These are phyloP conservation scores for Geotrichum bryndzae DNA, from an alignment of 1,139 yeast species.

Conservation along the genomic window DNA sequence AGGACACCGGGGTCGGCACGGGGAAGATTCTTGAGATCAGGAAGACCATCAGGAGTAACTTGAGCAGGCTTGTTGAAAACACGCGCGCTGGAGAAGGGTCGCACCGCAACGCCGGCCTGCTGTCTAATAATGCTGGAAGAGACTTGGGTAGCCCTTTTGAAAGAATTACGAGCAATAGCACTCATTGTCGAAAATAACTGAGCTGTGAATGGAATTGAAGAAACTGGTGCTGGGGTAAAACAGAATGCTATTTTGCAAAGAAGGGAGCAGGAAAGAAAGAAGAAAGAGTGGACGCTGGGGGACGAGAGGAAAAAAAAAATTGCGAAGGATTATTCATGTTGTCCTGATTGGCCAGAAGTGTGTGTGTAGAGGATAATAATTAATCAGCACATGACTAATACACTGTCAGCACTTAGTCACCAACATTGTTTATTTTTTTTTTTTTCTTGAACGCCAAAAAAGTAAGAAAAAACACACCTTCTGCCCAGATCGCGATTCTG, in stretches of 20 bases:
- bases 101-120: neutral
- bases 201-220: neutral
- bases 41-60: conserved; percentile 33
- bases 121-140: conserved; percentile 2
- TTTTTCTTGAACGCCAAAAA: conserved; percentile 1
- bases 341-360: conserved; percentile 10
- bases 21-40: conserved; percentile 31
- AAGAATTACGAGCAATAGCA: conserved; percentile 10
- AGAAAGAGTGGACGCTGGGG: neutral
- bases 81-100: conserved; percentile 11
- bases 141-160: conserved; percentile 6
- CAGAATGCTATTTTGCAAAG: neutral
- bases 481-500: neutral
- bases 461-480: neutral
- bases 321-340: conserved; percentile 10
- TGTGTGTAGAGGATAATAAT: neutral
- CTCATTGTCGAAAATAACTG: conserved; percentile 4
- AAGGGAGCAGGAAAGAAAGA: neutral
- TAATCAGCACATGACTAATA: neutral
- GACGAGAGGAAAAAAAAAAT: neutral
- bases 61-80: conserved; percentile 21
- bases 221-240: neutral
- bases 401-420: neutral
- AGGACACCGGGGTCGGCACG: conserved; percentile 36
- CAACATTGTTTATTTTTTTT: conserved; percentile 3